Conservation (phyloP, 2,329 filamentous ascomycete genomes). For the Exophiala sp. region DNA sequence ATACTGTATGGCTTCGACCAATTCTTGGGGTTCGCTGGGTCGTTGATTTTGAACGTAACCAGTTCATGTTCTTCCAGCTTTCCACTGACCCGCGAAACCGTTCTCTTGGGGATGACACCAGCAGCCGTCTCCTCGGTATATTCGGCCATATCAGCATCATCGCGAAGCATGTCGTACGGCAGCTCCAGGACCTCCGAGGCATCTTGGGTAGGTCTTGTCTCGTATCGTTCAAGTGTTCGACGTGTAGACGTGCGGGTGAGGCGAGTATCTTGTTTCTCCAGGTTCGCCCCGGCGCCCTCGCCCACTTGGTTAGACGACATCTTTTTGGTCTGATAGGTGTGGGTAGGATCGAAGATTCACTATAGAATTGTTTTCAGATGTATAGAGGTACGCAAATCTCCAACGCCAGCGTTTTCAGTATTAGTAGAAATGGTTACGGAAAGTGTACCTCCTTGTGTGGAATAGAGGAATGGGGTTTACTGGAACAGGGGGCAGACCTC, state of each 20-base stretch:
- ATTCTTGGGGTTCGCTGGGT: constrained; percentile 78
- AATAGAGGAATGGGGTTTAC: neutral
- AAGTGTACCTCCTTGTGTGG: neutral
- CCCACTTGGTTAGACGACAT: constrained; percentile 6
- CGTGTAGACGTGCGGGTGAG: constrained; percentile 23
- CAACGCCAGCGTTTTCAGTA: neutral
- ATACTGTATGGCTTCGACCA: constrained; percentile 71
- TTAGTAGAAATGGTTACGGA: neutral
- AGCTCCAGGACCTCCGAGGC: constrained; percentile 49
- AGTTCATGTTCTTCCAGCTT: constrained; percentile 53
- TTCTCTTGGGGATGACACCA: constrained; percentile 56
- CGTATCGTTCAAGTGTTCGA: constrained; percentile 23
- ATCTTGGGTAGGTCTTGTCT: constrained; percentile 27
- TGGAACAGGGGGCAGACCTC: neutral
- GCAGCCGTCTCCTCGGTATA: constrained; percentile 57
- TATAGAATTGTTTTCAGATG: neutral
- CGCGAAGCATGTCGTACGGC: constrained; percentile 59
- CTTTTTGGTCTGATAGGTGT: neutral
- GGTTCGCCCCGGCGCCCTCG: neutral
- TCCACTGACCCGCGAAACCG: constrained; percentile 51
- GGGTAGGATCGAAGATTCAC: neutral
- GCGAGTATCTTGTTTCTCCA: constrained; percentile 17
- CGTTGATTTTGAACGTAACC: constrained; percentile 64
- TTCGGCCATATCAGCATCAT: constrained; percentile 58
- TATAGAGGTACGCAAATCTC: neutral